A percentile compares a stretch with the other conserved stretches of the same genome.
Conservation (phyloP, 2,329 filamentous ascomycete genomes). For the Fusarium sp. region DNA sequence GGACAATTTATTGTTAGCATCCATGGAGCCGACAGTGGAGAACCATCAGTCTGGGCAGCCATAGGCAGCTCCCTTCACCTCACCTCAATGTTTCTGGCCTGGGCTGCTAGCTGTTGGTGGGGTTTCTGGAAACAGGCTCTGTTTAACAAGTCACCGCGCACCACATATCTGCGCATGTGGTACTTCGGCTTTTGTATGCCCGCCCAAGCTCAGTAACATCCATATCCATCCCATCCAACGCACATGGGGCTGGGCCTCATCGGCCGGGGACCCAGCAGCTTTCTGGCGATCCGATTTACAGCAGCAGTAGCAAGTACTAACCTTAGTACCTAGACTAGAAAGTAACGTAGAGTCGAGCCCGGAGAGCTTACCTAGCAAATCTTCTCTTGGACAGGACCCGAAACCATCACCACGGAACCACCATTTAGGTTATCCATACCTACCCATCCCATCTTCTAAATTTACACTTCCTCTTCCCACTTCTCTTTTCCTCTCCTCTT, state of each 20-base stretch:
- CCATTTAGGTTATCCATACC: constrained; percentile 29
- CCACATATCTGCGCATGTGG: constrained; percentile 28
- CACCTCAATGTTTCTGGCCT: constrained; percentile 24
- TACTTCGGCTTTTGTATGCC: constrained; percentile 36
- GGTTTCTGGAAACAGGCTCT: constrained; percentile 15
- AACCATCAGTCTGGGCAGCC: neutral
- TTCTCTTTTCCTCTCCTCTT: constrained; percentile 23
- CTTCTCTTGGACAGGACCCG: constrained; percentile 47
- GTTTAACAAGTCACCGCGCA: constrained; percentile 40
- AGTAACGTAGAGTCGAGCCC: neutral
- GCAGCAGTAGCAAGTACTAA: constrained; percentile 2
- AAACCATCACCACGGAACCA: constrained; percentile 46
- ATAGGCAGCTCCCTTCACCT: neutral
- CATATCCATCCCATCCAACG: constrained; percentile 6
- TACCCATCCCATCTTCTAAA: constrained; percentile 23
- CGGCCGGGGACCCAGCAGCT: constrained; percentile 44
- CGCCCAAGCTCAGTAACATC: constrained; percentile 38
- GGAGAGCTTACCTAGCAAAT: constrained; percentile 46
- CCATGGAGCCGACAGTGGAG: constrained; percentile 3
- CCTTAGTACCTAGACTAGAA: neutral
- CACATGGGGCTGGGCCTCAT: constrained; percentile 41
- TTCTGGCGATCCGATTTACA: constrained; percentile 45
- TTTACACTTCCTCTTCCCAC: constrained; percentile 8
- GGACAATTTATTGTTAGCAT: constrained; percentile 18
- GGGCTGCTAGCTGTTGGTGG: constrained; percentile 29